These are phyloP conservation scores for Clausena lansium DNA, from an alignment of 345 rosid genomes.

Conservation along the genomic window DNA sequence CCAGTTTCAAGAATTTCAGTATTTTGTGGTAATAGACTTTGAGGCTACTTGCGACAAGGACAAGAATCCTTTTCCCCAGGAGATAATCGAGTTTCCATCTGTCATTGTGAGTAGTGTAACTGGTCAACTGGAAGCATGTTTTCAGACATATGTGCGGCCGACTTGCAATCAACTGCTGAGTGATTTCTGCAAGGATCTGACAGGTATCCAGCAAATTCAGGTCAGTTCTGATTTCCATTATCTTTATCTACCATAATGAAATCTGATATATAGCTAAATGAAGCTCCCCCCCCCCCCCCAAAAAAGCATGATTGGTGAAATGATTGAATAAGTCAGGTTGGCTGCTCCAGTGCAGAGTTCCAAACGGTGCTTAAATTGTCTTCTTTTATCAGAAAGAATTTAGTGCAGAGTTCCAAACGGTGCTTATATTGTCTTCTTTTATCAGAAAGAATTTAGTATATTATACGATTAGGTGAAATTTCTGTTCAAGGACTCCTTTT, in stretches of 20 bases:
- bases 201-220: slow-evolving; percentile 59
- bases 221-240: slow-evolving; percentile 15
- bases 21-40: slow-evolving; percentile 57
- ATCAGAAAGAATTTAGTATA: neutral
- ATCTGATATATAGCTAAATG: neutral
- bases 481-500: neutral
- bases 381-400: neutral
- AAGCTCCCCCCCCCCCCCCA: no score
- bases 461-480: neutral
- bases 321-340: neutral
- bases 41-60: slow-evolving; percentile 63
- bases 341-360: no score
- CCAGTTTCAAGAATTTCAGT: slow-evolving; percentile 28
- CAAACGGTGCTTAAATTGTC: neutral
- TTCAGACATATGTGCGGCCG: slow-evolving; percentile 55
- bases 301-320: neutral
- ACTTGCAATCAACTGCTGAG: slow-evolving; percentile 46
- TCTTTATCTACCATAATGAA: neutral
- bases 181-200: slow-evolving; percentile 60
- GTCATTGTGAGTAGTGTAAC: slow-evolving; percentile 47
- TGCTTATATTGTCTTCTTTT: neutral
- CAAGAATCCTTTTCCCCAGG: slow-evolving; percentile 48
- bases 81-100: slow-evolving; percentile 63
- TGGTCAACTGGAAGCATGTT: slow-evolving; percentile 49
- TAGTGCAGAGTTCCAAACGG: no score